These are phyloP conservation scores for Ambrosiella xylebori DNA, from an alignment of 2,329 filamentous ascomycete genomes.

Conservation along the genomic window DNA sequence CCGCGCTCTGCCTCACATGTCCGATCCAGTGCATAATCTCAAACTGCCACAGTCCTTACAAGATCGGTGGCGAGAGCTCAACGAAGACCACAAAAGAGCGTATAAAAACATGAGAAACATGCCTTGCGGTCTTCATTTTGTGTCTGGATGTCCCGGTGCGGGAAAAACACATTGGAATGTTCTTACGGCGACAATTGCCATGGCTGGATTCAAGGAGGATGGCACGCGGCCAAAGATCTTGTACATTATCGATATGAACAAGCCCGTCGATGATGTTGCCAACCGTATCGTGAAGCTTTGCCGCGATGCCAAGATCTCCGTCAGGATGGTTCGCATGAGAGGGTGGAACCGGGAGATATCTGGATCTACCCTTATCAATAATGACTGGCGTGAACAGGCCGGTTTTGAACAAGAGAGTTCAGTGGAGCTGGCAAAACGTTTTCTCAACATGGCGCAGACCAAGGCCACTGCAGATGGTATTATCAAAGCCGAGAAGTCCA, in stretches of 20 bases:
- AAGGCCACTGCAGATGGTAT: conserved; percentile 1
- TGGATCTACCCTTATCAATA: conserved; percentile 19
- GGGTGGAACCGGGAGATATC: conserved; percentile 24
- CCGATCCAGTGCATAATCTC: conserved; percentile 15
- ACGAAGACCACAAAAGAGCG: conserved; percentile 23
- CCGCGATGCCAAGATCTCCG: conserved; percentile 20
- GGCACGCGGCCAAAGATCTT: conserved; percentile 19
- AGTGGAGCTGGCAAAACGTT: conserved; percentile 18
- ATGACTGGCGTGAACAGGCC: conserved; percentile 1
- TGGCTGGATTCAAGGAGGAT: not conserved
- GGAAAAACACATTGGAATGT: conserved; percentile 33
- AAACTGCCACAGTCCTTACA: conserved; percentile 17
- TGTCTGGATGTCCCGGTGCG: conserved; percentile 30
- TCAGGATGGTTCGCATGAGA: conserved; percentile 24
- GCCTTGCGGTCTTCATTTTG: conserved; percentile 26
- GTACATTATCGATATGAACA: conserved; percentile 31
- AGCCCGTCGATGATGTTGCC: conserved; percentile 28
- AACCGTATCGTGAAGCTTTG: conserved; percentile 25
- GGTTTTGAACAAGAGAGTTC: conserved; percentile 4
- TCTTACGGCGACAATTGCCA: conserved; percentile 24
- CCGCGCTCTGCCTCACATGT: conserved; percentile 20
- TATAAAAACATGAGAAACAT: conserved; percentile 22
- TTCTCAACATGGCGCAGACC: conserved; percentile 17
- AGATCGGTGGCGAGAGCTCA: conserved; percentile 20
- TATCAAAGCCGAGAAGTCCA: not conserved